Evolutionary conservation across 164 flowering plant species (phyloP), one percentile per base, ranked within the genome.

Genomic region (Magnolia kwangsiensis): DNA sequence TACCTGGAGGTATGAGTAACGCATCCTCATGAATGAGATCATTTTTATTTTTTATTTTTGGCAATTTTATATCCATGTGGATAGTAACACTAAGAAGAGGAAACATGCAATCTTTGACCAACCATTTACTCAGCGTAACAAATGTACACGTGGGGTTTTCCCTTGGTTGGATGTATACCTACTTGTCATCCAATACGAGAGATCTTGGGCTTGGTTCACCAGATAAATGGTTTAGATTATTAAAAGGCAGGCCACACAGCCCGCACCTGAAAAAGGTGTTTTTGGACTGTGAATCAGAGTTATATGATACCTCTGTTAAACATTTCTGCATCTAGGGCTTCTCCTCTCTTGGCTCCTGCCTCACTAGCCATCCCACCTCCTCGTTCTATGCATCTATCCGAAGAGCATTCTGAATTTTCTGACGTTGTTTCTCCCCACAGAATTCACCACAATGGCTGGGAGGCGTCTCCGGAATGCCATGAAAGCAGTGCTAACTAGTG

Each of bases 381-480:
- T 73, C 27, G 51, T 16, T 7, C 18, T 11, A 23, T 67, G 37
- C 45, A 67, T 70, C 45, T 5, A 70, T 37, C 20, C 49, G 9
- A 50, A 13, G 55, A 70, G 71, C 50, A 16, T 50, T 69, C 58
- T 76, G 23, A 13, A 49, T 11, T 50, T 76, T 73, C 24, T 67
- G 2, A 65, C 45, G 1, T 2, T 64, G 18, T 55, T 73, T 74
- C 29, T 63, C 67, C 29, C 50, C 19, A 55, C 90, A 96, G 99
- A 96, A 77, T 96, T 96, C 82, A 90, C 98, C 29, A 96, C 99
- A 49, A 96, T 96, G 98, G 96, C 99, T 80, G 99, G 98, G 63
- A 91, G 99, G 82, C 93, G 92, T 72, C 95, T 96, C n/a, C 95
- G 98, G 20, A 92, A 96, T 86, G 96, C 99, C 78, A 92, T 96